These are phyloP conservation scores for Claviceps arundinis DNA, from an alignment of 2,329 filamentous ascomycete genomes.

Conservation along the genomic window DNA sequence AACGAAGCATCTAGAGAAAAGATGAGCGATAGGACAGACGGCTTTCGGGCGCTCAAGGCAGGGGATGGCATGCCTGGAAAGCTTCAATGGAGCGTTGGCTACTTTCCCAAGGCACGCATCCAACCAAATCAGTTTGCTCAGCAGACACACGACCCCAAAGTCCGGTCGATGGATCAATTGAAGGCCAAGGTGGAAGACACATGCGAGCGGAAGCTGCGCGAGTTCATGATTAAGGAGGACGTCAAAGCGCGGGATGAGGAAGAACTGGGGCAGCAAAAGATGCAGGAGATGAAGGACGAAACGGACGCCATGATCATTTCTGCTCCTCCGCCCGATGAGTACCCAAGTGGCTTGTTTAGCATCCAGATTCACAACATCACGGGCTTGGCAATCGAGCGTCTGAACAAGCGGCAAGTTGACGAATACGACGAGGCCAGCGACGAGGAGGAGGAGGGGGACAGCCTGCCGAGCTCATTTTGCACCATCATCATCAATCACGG, in stretches of 20 bases:
- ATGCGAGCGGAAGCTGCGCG: conserved; percentile 50
- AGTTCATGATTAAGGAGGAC: conserved; percentile 35
- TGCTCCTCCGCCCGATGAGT: conserved; percentile 48
- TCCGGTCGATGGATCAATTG: conserved; percentile 45
- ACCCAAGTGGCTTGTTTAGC: conserved; percentile 53
- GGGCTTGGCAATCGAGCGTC: conserved; percentile 46
- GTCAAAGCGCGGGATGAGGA: conserved; percentile 38
- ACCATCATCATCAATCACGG: conserved; percentile 61
- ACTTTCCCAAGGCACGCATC: conserved; percentile 54
- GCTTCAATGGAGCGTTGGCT: conserved; percentile 57
- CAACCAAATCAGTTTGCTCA: conserved; percentile 46
- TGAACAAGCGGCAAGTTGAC: conserved; percentile 40
- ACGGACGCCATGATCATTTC: conserved; percentile 55
- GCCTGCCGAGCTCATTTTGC: conserved; percentile 57
- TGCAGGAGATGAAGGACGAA: conserved; percentile 48
- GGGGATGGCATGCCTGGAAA: conserved; percentile 57
- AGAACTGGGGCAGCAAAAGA: conserved; percentile 55
- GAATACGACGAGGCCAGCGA: conserved; percentile 33
- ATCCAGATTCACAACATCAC: conserved; percentile 63
- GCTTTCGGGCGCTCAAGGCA: conserved; percentile 50
- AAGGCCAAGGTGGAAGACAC: conserved; percentile 40
- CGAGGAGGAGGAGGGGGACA: conserved; percentile 48
- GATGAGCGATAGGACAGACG: conserved; percentile 50
- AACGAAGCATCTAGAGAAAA: conserved; percentile 43
- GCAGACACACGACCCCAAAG: conserved; percentile 45